Percentiles rank a stretch among this genome's conserved stretches.
Evolutionary conservation across 2,329 filamentous ascomycete species (phyloP).

Genomic region (Teratosphaeria pseudoeucalypti): DNA sequence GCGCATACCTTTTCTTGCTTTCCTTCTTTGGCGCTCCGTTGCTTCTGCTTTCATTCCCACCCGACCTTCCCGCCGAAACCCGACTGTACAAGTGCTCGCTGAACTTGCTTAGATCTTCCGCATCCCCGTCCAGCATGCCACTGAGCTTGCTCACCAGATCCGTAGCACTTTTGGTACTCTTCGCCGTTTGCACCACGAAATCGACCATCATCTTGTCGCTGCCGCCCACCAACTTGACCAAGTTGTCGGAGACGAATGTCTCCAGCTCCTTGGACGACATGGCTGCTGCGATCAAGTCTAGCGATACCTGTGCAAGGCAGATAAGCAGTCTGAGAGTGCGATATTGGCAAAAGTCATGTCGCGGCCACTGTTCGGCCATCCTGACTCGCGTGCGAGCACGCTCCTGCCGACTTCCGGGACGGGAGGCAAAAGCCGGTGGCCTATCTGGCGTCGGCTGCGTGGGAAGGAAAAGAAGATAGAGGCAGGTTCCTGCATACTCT

Average conservation of each 20-base stretch:
- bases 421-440: neutral
- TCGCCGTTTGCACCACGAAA: conserved; percentile 46
- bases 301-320: no score
- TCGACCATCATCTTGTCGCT: conserved; percentile 47
- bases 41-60: conserved; percentile 16
- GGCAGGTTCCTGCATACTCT: neutral
- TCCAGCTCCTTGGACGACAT: conserved; percentile 16
- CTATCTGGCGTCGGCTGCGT: neutral
- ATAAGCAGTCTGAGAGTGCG: neutral
- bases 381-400: neutral
- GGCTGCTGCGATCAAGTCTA: no score
- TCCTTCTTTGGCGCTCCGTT: conserved; percentile 16
- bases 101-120: conserved; percentile 37
- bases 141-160: conserved; percentile 42
- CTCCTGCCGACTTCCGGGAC: neutral
- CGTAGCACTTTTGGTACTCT: conserved; percentile 37
- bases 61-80: conserved; percentile 15
- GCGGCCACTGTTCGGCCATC: neutral
- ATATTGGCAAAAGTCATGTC: neutral
- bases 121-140: conserved; percentile 41
- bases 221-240: conserved; percentile 44
- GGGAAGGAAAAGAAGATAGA: neutral
- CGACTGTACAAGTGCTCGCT: conserved; percentile 36
- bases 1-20: conserved; percentile 41
- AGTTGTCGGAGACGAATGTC: conserved; percentile 37